Percentiles rank a stretch among this genome's conserved stretches.
Conservation (phyloP, 805 yeast genomes). For the Wickerhamomyces canadensis region DNA sequence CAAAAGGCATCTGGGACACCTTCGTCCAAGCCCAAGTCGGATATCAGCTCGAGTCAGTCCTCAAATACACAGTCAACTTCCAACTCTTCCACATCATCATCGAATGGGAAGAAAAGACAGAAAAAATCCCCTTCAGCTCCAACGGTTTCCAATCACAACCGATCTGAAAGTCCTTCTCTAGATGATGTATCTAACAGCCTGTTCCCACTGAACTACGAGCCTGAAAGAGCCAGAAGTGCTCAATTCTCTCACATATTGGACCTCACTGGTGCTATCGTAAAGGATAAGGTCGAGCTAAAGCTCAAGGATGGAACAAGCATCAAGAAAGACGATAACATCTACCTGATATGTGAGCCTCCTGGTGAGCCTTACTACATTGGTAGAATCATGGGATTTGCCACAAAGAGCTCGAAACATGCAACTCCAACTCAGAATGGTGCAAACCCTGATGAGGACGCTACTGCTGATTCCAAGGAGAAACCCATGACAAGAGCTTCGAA, state of each 20-base stretch:
- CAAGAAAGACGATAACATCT: constrained; percentile 52
- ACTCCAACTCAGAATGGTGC: no score
- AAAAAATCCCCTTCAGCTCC: neutral
- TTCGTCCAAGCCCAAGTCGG: neutral
- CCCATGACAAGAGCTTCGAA: constrained; percentile 4
- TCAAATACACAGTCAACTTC: neutral
- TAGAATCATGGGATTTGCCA: constrained; percentile 66
- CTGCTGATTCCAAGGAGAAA: constrained; percentile 18
- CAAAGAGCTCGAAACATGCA: constrained; percentile 28
- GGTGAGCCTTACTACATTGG: constrained; percentile 94
- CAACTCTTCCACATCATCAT: neutral
- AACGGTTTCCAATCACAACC: neutral
- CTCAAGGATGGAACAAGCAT: constrained; percentile 19
- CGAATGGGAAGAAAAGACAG: neutral
- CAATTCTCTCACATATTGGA: constrained; percentile 32
- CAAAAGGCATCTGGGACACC: neutral
- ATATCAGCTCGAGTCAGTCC: neutral
- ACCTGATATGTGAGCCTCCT: constrained; percentile 86
- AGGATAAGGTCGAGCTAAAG: constrained; percentile 16
- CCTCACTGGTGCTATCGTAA: constrained; percentile 32
- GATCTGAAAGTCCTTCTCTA: constrained; percentile 9
- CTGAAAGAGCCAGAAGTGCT: constrained; percentile 5
- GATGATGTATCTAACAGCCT: constrained; percentile 4
- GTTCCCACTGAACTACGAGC: constrained; percentile 23
- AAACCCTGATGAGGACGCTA: constrained; percentile 7